Evolutionary conservation across 2,329 filamentous ascomycete species (phyloP).

Genomic region (Fusarium liriodendri): DNA sequence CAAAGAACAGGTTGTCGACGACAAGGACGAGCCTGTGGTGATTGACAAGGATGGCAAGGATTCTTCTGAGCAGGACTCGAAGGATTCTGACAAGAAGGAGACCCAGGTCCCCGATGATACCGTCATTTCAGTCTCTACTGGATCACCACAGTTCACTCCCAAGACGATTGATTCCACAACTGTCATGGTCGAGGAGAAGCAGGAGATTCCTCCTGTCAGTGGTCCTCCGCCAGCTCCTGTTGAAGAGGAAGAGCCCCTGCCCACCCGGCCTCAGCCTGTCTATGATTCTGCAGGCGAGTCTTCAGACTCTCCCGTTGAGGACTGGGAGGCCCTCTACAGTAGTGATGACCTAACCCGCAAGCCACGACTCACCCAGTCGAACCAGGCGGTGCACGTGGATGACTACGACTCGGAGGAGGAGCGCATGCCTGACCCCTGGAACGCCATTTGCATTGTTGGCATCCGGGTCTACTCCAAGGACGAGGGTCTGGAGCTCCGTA

Average conservation of each 20-base stretch:
- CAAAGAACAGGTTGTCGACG: constrained; percentile 5
- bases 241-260: constrained; percentile 31
- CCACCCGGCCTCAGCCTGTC: constrained; percentile 39
- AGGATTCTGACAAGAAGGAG: constrained; percentile 24
- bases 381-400: constrained; percentile 48
- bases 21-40: constrained; percentile 24
- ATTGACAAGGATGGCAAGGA: constrained; percentile 11
- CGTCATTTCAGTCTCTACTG: constrained; percentile 45
- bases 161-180: constrained; percentile 45
- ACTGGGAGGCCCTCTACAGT: constrained; percentile 70
- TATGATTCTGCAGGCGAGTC: constrained; percentile 65
- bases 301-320: constrained; percentile 69
- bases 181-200: constrained; percentile 45
- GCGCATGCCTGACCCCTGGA: constrained; percentile 68
- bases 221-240: constrained; percentile 40
- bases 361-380: constrained; percentile 55
- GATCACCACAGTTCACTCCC: constrained; percentile 48
- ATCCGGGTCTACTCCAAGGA: constrained; percentile 72
- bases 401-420: constrained; percentile 68
- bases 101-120: constrained; percentile 33
- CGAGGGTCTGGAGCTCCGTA: constrained; percentile 62
- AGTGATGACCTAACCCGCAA: constrained; percentile 68
- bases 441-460: constrained; percentile 71
- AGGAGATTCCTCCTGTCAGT: constrained; percentile 47
- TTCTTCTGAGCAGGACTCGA: constrained; percentile 4